Conservation (phyloP, 2,329 filamentous ascomycete genomes). For the Cladobotryum protrusum region DNA sequence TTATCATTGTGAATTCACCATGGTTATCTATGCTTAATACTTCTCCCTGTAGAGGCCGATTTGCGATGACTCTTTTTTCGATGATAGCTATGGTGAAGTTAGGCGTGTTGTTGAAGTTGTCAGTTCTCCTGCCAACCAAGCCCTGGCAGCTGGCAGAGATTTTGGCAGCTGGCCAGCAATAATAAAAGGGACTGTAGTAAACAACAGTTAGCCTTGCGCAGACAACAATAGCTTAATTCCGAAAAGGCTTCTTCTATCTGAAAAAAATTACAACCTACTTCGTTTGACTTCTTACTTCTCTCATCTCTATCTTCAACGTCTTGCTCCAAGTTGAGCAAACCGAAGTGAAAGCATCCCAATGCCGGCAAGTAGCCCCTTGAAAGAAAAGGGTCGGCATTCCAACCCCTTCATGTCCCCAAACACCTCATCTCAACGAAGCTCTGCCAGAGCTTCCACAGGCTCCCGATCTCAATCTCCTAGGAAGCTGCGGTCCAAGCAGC, state of each 20-base stretch:
- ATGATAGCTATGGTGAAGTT: too few species aligned
- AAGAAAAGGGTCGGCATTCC: constrained; percentile 18
- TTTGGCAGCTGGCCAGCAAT: too few species aligned
- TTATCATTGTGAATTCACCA: too few species aligned
- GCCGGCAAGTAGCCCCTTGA: constrained; percentile 6
- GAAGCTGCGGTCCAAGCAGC: constrained; percentile 29
- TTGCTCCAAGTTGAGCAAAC: not conserved
- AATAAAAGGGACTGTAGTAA: too few species aligned
- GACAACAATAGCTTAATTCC: too few species aligned
- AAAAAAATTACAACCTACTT: not conserved
- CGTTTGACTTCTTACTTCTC: not conserved
- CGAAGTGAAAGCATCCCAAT: not conserved
- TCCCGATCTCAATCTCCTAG: constrained; percentile 31
- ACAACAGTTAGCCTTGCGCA: too few species aligned
- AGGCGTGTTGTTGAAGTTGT: too few species aligned
- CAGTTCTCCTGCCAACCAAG: too few species aligned
- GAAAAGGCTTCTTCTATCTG: not conserved
- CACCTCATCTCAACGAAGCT: constrained; percentile 30
- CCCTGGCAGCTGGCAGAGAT: too few species aligned
- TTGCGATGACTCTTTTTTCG: too few species aligned
- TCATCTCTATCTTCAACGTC: not conserved
- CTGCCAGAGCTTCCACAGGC: constrained; percentile 30
- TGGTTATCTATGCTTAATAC: too few species aligned
- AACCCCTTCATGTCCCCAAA: constrained; percentile 19
- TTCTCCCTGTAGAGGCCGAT: too few species aligned